phyloP scores from a whole-genome alignment of 371 early-diverging fungal species.

The Mucor circinelloides region DNA sequence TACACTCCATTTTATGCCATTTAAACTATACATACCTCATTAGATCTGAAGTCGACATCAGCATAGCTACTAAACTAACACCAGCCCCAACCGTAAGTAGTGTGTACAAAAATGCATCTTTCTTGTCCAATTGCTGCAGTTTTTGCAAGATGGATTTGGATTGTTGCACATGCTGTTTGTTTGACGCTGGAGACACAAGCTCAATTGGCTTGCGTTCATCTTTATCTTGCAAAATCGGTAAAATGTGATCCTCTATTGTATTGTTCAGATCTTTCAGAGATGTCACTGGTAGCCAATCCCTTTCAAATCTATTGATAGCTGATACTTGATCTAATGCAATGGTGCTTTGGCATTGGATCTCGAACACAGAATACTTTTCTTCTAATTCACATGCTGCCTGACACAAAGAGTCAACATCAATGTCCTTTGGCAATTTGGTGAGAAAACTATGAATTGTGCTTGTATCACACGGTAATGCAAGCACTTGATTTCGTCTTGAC shows the following conservation, averaged over 20 bases:
- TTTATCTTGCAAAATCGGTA: slow-evolving; percentile 16
- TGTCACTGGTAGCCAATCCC: slow-evolving; percentile 16
- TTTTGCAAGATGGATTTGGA: slow-evolving; percentile 6
- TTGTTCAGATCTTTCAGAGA: background rate
- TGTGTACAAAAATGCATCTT: slow-evolving; percentile 24
- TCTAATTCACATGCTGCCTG: slow-evolving; percentile 44
- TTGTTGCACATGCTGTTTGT: background rate
- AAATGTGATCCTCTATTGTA: background rate
- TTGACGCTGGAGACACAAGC: background rate
- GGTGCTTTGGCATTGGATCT: slow-evolving; percentile 42
- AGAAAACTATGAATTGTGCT: slow-evolving; percentile 59
- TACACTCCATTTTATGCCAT: background rate
- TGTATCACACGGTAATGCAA: slow-evolving; percentile 52
- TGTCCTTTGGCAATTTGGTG: slow-evolving; percentile 56
- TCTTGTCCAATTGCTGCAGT: slow-evolving; percentile 9
- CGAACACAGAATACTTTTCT: slow-evolving; percentile 38
- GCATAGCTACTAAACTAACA: slow-evolving; percentile 38
- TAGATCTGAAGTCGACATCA: slow-evolving; percentile 36
- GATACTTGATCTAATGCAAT: slow-evolving; percentile 43
- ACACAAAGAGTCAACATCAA: slow-evolving; percentile 45
- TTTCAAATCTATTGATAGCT: slow-evolving; percentile 31
- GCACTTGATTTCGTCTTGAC: slow-evolving; percentile 46
- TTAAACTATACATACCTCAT: slow-evolving; percentile 28
- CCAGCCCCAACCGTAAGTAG: slow-evolving; percentile 45
- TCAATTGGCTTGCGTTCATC: slow-evolving; percentile 25